phyloP scores from a whole-genome alignment of 148 eudicot species.

The Chenopodium album region DNA sequence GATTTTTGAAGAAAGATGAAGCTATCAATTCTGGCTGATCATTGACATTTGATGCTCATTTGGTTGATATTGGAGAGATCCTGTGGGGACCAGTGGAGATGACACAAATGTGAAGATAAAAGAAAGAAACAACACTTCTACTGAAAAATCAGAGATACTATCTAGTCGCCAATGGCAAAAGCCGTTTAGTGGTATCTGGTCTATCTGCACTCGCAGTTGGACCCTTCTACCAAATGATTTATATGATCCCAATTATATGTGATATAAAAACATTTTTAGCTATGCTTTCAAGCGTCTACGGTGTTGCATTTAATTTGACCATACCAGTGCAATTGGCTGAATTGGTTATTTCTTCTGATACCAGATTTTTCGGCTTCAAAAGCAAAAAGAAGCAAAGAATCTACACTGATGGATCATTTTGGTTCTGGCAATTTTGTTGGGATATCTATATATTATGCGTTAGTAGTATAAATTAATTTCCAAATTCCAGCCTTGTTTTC shows the following conservation, averaged over 20 bases:
- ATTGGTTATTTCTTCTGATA: background rate
- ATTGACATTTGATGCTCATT: conserved; percentile 54
- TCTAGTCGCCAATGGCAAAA: conserved; percentile 14
- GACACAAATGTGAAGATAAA: conserved; percentile 27
- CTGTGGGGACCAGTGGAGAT: conserved; percentile 35
- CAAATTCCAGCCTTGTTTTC: background rate
- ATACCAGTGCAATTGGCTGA: background rate
- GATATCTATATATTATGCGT: background rate
- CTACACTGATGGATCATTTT: conserved; percentile 13
- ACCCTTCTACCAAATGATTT: background rate
- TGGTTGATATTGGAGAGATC: conserved; percentile 76
- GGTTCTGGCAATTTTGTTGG: background rate
- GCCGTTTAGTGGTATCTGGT: conserved; percentile 30
- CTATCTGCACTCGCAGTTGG: conserved; percentile 13
- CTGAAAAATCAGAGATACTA: conserved; percentile 22
- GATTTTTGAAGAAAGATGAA: conserved; percentile 76
- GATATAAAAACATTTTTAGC: background rate
- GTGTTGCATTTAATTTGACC: background rate
- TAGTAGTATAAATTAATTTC: background rate
- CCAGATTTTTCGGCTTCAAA: conserved; percentile 15
- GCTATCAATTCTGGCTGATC: conserved; percentile 56
- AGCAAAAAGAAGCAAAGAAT: conserved; percentile 24
- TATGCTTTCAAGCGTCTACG: background rate
- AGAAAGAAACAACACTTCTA: conserved; percentile 21
- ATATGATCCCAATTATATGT: background rate